Base-by-base conservation (phyloP, 2,329 filamentous ascomycete genomes). In the Trichoderma afroharzianum region DNA sequence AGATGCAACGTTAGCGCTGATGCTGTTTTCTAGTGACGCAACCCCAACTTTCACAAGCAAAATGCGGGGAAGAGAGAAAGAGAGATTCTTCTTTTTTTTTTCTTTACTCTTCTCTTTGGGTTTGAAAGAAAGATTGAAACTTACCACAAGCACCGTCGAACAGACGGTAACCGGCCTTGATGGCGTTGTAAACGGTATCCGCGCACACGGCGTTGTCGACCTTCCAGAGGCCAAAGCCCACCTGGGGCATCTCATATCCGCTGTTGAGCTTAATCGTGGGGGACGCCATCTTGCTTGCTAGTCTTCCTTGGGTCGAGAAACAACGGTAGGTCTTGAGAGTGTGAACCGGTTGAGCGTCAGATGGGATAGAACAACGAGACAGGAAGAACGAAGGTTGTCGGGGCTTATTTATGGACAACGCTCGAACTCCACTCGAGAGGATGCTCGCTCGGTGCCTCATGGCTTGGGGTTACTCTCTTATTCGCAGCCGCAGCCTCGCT, bases 161-260 rank as follows among this genome's bases (percentile, higher is more conserved):
- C 53, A 90, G 82, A 76, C 88, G 85, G 81, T 90, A 90, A 53
- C 88, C 88, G 64, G 82, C 82, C 83, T 90, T 90, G 83, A 90
- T 89, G 78, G 88, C 89, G 74, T 94, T 91, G 86, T 95, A 95
- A 76, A 95, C 90, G 73, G 88, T 89, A 77, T 95, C 92, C 77
- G 93, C 90, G 79, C 88, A 90, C 70, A 88, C 90, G 68, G 88
- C 87, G 76, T 92, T 92, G 81, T 89, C 89, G 75, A 96, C 92
- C 85, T 96, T 96, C 93, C 93, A 96, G 76, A 95, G 87, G 72
- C 91, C 91, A 80, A 93, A 93, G 81, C 91, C 91, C 75, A 93
- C 90, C 80, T 91, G 88, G 78, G 91, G 91, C 91, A 93, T 93
- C 77, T 92, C 85, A 76, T 87, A 79, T 82, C 90, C 89, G 81